These are phyloP conservation scores for Ogataea hybrid DNA, from an alignment of 1,139 yeast species.

Conservation along the genomic window DNA sequence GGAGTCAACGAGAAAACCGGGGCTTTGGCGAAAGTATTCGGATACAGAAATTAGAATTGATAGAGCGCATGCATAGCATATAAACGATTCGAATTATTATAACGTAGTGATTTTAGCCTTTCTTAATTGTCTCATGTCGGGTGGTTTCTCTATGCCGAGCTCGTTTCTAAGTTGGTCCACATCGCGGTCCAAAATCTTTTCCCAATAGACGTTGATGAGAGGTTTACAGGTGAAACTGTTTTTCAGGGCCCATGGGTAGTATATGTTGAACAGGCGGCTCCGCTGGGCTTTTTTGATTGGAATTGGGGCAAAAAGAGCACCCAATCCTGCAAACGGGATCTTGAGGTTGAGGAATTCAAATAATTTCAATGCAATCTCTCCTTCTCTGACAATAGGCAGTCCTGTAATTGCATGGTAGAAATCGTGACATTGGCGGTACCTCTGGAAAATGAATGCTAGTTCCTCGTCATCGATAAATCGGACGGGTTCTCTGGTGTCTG, in stretches of 20 bases:
- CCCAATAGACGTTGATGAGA: constrained; percentile 92
- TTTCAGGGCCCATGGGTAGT: constrained; percentile 86
- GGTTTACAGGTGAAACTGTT: constrained; percentile 76
- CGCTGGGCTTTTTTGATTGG: constrained; percentile 39
- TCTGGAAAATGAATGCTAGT: constrained; percentile 84
- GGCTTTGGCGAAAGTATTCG: constrained; percentile 1
- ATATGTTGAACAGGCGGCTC: constrained; percentile 56
- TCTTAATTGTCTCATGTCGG: constrained; percentile 73
- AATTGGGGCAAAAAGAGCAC: constrained; percentile 85
- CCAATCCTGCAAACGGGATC: constrained; percentile 93
- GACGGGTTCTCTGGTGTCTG: constrained; percentile 90
- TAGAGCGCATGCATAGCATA: constrained; percentile 7
- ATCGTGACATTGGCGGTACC: constrained; percentile 96
- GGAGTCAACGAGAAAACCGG: constrained; percentile 22
- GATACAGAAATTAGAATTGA: constrained; percentile 3
- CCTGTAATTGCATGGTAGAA: constrained; percentile 93
- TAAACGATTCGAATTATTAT: constrained; percentile 1
- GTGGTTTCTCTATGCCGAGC: constrained; percentile 69
- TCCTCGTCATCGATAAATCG: constrained; percentile 86
- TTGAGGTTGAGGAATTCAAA: constrained; percentile 92
- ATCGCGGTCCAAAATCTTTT: constrained; percentile 70
- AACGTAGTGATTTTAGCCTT: constrained; percentile 25
- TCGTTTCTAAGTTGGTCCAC: constrained; percentile 70
- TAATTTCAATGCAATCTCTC: constrained; percentile 90
- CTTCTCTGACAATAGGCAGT: constrained; percentile 88